Base-by-base conservation (phyloP, 441 rosid genomes). In the Adansonia madagascariensis region DNA sequence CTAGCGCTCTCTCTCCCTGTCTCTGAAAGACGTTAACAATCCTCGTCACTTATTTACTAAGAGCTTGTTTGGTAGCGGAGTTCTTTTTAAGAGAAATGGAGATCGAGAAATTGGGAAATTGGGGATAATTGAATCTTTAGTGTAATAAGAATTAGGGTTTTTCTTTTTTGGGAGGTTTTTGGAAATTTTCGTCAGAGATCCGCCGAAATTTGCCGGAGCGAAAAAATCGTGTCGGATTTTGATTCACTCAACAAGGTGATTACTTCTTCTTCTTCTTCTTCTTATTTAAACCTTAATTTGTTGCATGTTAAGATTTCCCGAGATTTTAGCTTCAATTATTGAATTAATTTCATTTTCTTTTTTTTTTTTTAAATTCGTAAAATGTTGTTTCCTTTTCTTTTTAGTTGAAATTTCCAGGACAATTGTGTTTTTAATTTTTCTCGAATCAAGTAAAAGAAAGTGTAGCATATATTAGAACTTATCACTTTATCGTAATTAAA, bases 241-340 rank as follows among this genome's bases (percentile, higher is more conserved):
- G 57, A 55, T 55, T 55, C 59, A 55, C 59, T 55, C 59, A 2
- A 7, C 27, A 24, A 24, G 59, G 59, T 55, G 59, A 55, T 18
- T n/a, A 6, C 59, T 55, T 7, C 14, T 63, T 5, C 18, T 53
- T 27, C 17, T 27, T 62, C 3, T 6, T 6, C 8, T 4, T 8
- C 8, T 66, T 4, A 6, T 14, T 22, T 3, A 61, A 61, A 24
- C 14, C 46, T 70, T 14, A 3, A 27, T 50, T 70, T 50, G 31
- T 70, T 70, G 61, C 44, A 24, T 70, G 43, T 52, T 50, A 20
- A 68, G 72, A 68, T 70, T 50, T 69, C 20, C 59, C 6, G n/a
- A 69, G 59, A 12, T 69, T 39, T 64, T n/a, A n/a, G 49, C 74
- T 52, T 52, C 24, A 31, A 53, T 53, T 71, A 43, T 50, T 27